Evolutionary conservation across 2,329 filamentous ascomycete species (phyloP).

Genomic region (Calycina marina): DNA sequence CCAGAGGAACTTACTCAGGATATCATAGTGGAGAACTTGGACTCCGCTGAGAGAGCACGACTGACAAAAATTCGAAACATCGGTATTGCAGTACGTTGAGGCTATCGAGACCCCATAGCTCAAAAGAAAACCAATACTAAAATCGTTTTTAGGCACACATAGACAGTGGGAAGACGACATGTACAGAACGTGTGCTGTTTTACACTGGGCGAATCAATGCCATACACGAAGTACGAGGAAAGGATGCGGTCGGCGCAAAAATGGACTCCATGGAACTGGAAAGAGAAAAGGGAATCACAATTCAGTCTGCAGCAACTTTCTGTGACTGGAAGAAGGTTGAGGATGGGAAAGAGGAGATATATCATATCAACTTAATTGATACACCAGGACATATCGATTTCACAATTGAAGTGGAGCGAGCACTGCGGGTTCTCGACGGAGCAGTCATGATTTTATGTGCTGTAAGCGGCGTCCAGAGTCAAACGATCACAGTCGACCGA

Average conservation of each 20-base stretch:
- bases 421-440: conserved; percentile 84
- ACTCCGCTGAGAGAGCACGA: conserved; percentile 59
- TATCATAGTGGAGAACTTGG: conserved; percentile 17
- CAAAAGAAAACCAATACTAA: conserved; percentile 1
- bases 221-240: conserved; percentile 92
- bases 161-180: conserved; percentile 95
- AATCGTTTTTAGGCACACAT: conserved; percentile 61
- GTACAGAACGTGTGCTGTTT: conserved; percentile 90
- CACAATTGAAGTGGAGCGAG: conserved; percentile 95
- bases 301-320: conserved; percentile 95
- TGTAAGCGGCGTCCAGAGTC: conserved; percentile 90
- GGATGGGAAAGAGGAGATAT: conserved; percentile 72
- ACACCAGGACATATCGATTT: conserved; percentile 98
- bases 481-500: conserved; percentile 94
- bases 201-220: conserved; percentile 95
- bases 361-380: conserved; percentile 97
- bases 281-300: conserved; percentile 96
- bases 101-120: too few relatives aligned
- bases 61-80: conserved; percentile 84
- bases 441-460: conserved; percentile 98
- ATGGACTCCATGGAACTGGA: conserved; percentile 99
- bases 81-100: conserved; percentile 73
- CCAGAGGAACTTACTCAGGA: conserved; percentile 16
- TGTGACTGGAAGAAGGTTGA: conserved; percentile 91
- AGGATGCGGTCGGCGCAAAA: conserved; percentile 91